Percentiles rank a stretch among this genome's conserved stretches.
Conservation (phyloP, 257 asterid genomes). For the Scutellaria baicalensis region DNA sequence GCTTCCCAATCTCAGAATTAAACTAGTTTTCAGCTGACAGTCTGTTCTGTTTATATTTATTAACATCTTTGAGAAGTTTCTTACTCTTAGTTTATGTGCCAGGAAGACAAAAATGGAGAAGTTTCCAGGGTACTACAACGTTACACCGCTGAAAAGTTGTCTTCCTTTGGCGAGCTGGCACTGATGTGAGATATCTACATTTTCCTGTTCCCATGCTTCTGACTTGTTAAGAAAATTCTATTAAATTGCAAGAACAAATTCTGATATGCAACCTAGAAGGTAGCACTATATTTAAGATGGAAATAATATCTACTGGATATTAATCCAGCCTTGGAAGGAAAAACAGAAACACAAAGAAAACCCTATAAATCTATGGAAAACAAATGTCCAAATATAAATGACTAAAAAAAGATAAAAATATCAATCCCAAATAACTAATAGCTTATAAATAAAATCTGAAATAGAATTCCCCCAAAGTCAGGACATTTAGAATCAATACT, state of each 20-base stretch:
- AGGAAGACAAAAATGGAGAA: constrained; percentile 75
- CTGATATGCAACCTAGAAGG: not conserved
- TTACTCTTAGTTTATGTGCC: constrained; percentile 27
- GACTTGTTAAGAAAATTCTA: not conserved
- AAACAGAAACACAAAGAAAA: not conserved
- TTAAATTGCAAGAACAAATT: not conserved
- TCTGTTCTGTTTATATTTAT: not conserved
- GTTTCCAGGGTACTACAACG: constrained; percentile 73
- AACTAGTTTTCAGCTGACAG: not conserved
- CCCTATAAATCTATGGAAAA: not conserved
- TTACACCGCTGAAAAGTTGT: constrained; percentile 83
- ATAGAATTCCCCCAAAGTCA: not conserved
- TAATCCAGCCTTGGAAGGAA: not conserved
- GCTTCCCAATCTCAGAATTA: constrained; percentile 8
- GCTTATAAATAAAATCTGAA: not conserved
- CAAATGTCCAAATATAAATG: not conserved
- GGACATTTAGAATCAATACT: not conserved
- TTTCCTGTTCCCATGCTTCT: constrained; percentile 8
- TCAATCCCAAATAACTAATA: not conserved
- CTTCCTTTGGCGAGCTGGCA: constrained; percentile 97
- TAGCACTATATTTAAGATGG: not conserved
- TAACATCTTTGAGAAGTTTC: not conserved
- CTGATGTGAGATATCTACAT: constrained; percentile 61
- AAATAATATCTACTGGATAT: not conserved
- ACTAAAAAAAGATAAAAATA: not conserved